Conservation (phyloP, 225 moss, liverwort and hornwort genomes). For the Bryum argenteum region DNA sequence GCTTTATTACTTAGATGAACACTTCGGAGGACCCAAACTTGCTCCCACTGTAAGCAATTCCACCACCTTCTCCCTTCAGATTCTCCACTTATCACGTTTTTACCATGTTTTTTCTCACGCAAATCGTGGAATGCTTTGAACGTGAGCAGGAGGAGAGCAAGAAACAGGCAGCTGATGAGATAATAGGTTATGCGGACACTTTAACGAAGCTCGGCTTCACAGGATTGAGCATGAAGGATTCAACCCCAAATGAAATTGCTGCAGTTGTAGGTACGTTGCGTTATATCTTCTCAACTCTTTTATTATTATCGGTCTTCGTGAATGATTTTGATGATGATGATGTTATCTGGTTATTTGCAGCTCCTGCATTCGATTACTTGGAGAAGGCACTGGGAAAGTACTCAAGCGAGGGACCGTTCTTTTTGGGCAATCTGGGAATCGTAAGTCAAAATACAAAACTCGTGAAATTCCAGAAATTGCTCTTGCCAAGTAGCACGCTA, state of each 20-base stretch:
- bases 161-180: constrained; percentile 42
- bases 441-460: constrained; percentile 24
- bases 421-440: constrained; percentile 47
- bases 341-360: constrained; percentile 33
- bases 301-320: background rate
- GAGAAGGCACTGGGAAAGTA: constrained; percentile 46
- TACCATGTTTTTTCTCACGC: background rate
- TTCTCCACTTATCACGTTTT: background rate
- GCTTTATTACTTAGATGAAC: constrained; percentile 57
- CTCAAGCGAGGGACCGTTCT: constrained; percentile 53
- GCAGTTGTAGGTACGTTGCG: constrained; percentile 33
- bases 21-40: constrained; percentile 51
- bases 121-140: background rate
- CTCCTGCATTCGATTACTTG: constrained; percentile 47
- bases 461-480: too few relatives aligned
- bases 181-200: constrained; percentile 41
- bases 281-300: background rate
- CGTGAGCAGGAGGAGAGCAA: constrained; percentile 47
- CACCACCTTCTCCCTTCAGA: background rate
- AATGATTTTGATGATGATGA: background rate
- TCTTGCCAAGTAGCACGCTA: too few relatives aligned
- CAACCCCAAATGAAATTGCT: constrained; percentile 41
- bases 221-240: constrained; percentile 50
- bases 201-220: constrained; percentile 37
- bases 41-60: constrained; percentile 49